Conservation (phyloP, 1,284 basidiomycete genomes). For the Ceratobasidium sp. region DNA sequence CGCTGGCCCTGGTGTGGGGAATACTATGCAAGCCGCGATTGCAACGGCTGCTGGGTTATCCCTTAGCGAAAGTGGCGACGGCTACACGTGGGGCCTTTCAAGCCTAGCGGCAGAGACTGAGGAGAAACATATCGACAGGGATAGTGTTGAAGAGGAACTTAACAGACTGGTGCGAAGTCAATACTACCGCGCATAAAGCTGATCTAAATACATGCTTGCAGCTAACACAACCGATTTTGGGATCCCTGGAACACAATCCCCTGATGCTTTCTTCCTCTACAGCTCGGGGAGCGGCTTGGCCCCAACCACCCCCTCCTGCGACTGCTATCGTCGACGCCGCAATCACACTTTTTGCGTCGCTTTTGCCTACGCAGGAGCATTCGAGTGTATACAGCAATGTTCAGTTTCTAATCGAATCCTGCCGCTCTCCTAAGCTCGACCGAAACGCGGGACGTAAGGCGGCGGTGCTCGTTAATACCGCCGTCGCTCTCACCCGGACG, state of each 20-base stretch:
- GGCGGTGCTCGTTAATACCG: conserved; percentile 82
- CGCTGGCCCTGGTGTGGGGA: conserved; percentile 71
- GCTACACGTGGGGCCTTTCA: conserved; percentile 91
- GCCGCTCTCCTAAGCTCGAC: conserved; percentile 80
- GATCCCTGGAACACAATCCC: conserved; percentile 86
- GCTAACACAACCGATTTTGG: conserved; percentile 79
- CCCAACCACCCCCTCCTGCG: conserved; percentile 74
- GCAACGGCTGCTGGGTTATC: conserved; percentile 82
- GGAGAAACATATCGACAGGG: conserved; percentile 73
- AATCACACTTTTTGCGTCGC: conserved; percentile 80
- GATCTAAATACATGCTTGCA: conserved; percentile 48
- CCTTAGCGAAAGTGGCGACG: conserved; percentile 87
- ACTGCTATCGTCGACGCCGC: conserved; percentile 89
- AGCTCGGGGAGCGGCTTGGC: conserved; percentile 55
- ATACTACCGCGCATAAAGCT: conserved; percentile 3
- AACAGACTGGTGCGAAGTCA: conserved; percentile 67
- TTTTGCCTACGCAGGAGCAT: conserved; percentile 81
- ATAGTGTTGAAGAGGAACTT: conserved; percentile 75
- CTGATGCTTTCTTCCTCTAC: conserved; percentile 66
- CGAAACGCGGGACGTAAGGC: conserved; percentile 87
- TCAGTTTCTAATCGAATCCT: conserved; percentile 71
- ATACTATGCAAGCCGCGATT: conserved; percentile 71
- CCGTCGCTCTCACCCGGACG: conserved; percentile 78
- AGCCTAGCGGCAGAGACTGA: conserved; percentile 59
- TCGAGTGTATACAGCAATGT: conserved; percentile 70